These are phyloP conservation scores for Monilinia vaccinii-corymbosi DNA, from an alignment of 2,329 filamentous ascomycete genomes.

Conservation along the genomic window DNA sequence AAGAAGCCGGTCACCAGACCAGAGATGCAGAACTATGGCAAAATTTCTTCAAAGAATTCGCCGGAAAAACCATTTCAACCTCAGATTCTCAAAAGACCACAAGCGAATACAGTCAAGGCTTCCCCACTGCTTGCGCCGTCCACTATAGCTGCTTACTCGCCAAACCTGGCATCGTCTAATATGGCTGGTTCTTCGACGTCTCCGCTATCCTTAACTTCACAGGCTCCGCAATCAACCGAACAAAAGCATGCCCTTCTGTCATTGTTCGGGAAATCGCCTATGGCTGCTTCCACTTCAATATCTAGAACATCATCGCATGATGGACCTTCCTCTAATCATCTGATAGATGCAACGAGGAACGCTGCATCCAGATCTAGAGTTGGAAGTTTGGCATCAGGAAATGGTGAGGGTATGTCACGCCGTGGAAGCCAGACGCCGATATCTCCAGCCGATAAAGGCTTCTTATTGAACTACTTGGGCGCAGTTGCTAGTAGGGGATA, in stretches of 20 bases:
- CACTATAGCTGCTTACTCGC: constrained; percentile 24
- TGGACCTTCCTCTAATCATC: constrained; percentile 9
- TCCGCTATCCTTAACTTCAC: constrained; percentile 3
- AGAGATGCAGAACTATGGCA: neutral
- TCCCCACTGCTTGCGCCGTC: constrained; percentile 3
- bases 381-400: constrained; percentile 23
- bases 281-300: constrained; percentile 6
- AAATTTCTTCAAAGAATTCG: constrained; percentile 18
- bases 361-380: constrained; percentile 25
- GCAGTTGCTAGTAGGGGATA: constrained; percentile 28
- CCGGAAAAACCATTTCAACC: constrained; percentile 40
- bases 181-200: neutral
- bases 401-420: constrained; percentile 24
- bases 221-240: constrained; percentile 33
- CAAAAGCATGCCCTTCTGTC: constrained; percentile 38
- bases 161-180: constrained; percentile 12
- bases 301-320: constrained; percentile 7
- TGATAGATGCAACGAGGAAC: constrained; percentile 12
- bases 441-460: constrained; percentile 64
- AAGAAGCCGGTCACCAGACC: neutral
- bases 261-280: constrained; percentile 23
- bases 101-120: constrained; percentile 27
- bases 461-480: constrained; percentile 68
- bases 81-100: constrained; percentile 43
- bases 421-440: constrained; percentile 46